Evolutionary conservation across 1,284 basidiomycete species (phyloP).

Genomic region (Rhodotorula sp.): DNA sequence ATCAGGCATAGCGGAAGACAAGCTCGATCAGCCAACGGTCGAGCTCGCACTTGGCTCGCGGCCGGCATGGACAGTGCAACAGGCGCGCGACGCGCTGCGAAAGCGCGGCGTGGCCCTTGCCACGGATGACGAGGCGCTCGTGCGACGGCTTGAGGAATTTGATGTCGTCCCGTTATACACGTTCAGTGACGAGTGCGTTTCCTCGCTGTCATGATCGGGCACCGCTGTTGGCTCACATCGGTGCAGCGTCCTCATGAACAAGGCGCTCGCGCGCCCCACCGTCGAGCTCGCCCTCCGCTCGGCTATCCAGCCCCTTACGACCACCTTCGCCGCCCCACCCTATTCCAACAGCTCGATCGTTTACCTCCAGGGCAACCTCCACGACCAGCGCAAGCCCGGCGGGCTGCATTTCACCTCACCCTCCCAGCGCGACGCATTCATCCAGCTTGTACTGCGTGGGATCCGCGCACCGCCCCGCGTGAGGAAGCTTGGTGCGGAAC

Average conservation of each 20-base stretch:
- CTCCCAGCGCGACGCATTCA: constrained; percentile 49
- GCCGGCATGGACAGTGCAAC: constrained; percentile 46
- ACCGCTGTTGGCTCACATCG: too few species aligned
- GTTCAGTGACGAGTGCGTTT: constrained; percentile 9
- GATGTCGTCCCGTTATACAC: constrained; percentile 6
- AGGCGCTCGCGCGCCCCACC: constrained; percentile 53
- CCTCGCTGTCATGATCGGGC: background rate
- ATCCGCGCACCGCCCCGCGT: constrained; percentile 51
- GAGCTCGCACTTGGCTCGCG: constrained; percentile 34
- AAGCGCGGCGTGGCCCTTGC: constrained; percentile 53
- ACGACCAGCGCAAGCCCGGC: constrained; percentile 55
- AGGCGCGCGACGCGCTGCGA: constrained; percentile 50
- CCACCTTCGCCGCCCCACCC: constrained; percentile 48
- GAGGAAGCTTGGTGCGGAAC: constrained; percentile 49
- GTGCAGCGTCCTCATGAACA: constrained; percentile 54
- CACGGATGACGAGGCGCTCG: constrained; percentile 50
- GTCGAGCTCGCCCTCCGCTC: constrained; percentile 52
- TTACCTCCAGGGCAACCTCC: constrained; percentile 55
- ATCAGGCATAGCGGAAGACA: constrained; percentile 40
- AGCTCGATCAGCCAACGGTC: constrained; percentile 41
- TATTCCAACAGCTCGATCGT: constrained; percentile 45
- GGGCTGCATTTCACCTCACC: constrained; percentile 54
- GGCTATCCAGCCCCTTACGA: constrained; percentile 51
- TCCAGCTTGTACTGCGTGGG: constrained; percentile 52
- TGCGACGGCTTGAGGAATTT: background rate